Evolutionary conservation across 768 basidiomycete species (phyloP).

Genomic region (Boletus vermiculosoides): DNA sequence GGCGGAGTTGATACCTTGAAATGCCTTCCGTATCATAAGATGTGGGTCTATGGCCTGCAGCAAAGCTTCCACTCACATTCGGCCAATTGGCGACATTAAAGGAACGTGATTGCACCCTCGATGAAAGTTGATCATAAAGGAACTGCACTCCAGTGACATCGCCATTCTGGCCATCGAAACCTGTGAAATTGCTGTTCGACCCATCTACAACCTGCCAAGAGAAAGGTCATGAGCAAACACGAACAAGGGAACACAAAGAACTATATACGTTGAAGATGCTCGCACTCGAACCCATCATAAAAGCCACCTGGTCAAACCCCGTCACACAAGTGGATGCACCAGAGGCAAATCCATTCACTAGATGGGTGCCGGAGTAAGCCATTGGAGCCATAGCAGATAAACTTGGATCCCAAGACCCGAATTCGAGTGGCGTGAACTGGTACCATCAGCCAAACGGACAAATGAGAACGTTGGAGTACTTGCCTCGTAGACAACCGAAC

Average conservation of each 20-base stretch:
- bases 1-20: constrained; percentile 47
- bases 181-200: constrained; percentile 36
- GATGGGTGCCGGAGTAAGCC: constrained; percentile 60
- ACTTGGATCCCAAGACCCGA: constrained; percentile 72
- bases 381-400: constrained; percentile 70
- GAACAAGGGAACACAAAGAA: not conserved
- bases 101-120: constrained; percentile 46
- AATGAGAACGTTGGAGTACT: constrained; percentile 13
- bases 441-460: constrained; percentile 1
- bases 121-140: constrained; percentile 47
- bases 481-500: constrained; percentile 60
- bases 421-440: constrained; percentile 62
- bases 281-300: constrained; percentile 74
- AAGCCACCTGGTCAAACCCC: constrained; percentile 72
- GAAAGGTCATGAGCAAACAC: not conserved
- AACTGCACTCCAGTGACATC: constrained; percentile 39
- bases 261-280: constrained; percentile 59
- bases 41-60: not conserved
- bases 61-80: constrained; percentile 35
- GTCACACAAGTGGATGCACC: constrained; percentile 62
- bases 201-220: constrained; percentile 51
- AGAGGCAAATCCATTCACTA: constrained; percentile 54
- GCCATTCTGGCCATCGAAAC: constrained; percentile 10
- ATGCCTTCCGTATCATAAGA: constrained; percentile 34
- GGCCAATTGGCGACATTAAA: constrained; percentile 72